These are phyloP conservation scores for Bryum argenteum DNA, from an alignment of 225 moss, liverwort and hornwort species.

Conservation along the genomic window DNA sequence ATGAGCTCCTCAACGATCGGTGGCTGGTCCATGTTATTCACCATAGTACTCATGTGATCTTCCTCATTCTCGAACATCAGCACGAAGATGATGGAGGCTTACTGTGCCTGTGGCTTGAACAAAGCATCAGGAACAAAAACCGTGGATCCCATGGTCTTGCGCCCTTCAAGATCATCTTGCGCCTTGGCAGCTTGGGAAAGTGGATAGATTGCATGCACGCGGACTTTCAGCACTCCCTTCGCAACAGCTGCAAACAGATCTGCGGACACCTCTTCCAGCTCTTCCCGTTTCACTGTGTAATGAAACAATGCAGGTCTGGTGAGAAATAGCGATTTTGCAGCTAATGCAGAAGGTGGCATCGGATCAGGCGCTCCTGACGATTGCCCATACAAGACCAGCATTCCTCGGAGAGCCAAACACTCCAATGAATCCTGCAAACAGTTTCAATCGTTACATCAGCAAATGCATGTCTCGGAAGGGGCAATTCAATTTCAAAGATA, in stretches of 20 bases:
- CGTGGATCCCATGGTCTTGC: slow-evolving; percentile 85
- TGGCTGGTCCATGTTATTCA: not conserved
- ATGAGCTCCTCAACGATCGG: not conserved
- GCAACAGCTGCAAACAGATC: slow-evolving; percentile 67
- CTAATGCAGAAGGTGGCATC: slow-evolving; percentile 35
- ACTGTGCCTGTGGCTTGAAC: slow-evolving; percentile 14
- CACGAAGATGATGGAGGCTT: not conserved
- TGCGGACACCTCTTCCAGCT: slow-evolving; percentile 51
- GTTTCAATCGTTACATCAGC: no score
- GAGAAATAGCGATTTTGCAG: slow-evolving; percentile 51
- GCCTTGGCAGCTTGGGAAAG: slow-evolving; percentile 65
- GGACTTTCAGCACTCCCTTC: slow-evolving; percentile 59
- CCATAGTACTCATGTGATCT: no score
- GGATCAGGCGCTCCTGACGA: slow-evolving; percentile 69
- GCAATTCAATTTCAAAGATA: no score
- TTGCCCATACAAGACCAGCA: slow-evolving; percentile 67
- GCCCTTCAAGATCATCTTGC: slow-evolving; percentile 66
- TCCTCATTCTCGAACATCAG: no score
- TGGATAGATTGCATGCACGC: slow-evolving; percentile 65
- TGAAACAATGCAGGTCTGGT: slow-evolving; percentile 55
- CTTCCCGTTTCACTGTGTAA: slow-evolving; percentile 57
- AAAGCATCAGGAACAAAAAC: slow-evolving; percentile 50
- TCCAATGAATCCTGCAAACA: slow-evolving; percentile 66
- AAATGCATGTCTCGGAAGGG: no score
- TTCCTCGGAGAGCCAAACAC: slow-evolving; percentile 58